phyloP scores from a whole-genome alignment of 345 rosid species.

The Melaleuca quinquenervia region DNA sequence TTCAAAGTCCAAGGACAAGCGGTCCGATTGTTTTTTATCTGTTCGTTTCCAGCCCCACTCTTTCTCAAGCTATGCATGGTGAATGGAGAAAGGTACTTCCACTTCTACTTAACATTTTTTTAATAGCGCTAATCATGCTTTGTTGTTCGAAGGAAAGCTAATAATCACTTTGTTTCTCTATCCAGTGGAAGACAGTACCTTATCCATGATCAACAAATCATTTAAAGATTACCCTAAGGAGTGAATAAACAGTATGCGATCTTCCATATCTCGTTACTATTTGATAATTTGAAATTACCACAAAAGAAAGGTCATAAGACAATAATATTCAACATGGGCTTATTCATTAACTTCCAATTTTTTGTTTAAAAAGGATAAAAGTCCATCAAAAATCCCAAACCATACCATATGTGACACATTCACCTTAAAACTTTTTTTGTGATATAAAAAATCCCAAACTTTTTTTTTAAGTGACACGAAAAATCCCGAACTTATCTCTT shows the following conservation, averaged over 20 bases:
- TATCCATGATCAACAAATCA: not conserved
- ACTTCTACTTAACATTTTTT: not conserved
- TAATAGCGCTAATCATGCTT: not conserved
- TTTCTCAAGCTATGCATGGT: not conserved
- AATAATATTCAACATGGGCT: not conserved
- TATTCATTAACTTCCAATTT: not conserved
- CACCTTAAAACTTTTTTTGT: too few relatives aligned
- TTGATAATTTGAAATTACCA: not conserved
- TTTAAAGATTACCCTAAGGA: not conserved
- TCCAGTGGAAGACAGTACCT: not conserved
- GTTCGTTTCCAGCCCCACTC: not conserved
- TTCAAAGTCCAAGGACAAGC: not conserved
- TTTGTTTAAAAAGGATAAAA: too few relatives aligned
- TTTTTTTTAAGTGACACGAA: too few relatives aligned
- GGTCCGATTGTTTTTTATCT: not conserved
- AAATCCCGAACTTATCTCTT: too few relatives aligned
- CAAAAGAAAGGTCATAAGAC: not conserved
- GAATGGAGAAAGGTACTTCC: not conserved
- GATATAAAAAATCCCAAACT: too few relatives aligned
- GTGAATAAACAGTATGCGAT: not conserved
- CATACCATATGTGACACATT: too few relatives aligned
- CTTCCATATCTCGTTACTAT: not conserved
- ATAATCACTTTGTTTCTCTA: not conserved
- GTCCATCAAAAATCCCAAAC: too few relatives aligned
- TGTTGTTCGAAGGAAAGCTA: not conserved